A percentile compares a stretch with the other conserved stretches of the same genome.
These are phyloP conservation scores for Beverwykella pulmonaria DNA, from an alignment of 495 filamentous ascomycete species.

Conservation along the genomic window DNA sequence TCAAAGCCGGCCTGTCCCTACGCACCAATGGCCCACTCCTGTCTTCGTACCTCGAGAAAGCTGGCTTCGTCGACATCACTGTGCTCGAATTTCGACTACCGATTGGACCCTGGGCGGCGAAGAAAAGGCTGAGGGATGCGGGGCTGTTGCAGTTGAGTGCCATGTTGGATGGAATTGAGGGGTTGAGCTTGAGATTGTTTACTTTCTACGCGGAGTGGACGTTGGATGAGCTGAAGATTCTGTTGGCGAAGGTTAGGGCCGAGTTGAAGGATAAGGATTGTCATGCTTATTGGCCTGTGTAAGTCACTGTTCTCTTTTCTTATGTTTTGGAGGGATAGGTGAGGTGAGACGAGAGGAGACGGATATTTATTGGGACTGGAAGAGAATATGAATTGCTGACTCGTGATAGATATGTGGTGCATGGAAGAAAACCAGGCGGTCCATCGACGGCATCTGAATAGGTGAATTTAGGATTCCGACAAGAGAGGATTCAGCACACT, in stretches of 20 bases:
- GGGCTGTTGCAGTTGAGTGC: constrained; percentile 23
- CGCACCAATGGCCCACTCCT: constrained; percentile 2
- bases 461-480: background rate
- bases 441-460: background rate
- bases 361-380: background rate
- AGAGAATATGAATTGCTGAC: background rate
- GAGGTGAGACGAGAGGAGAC: background rate
- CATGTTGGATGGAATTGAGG: constrained; percentile 24
- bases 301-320: constrained; percentile 8
- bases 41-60: constrained; percentile 3
- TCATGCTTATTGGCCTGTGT: constrained; percentile 24
- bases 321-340: no score
- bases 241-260: constrained; percentile 14
- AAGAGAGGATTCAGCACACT: background rate
- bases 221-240: constrained; percentile 21
- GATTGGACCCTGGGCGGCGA: constrained; percentile 14
- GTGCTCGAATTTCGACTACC: constrained; percentile 11
- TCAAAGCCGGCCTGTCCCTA: constrained; percentile 10
- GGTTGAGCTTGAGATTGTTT: constrained; percentile 18
- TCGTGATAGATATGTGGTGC: background rate
- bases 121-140: constrained; percentile 13
- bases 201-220: constrained; percentile 12
- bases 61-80: constrained; percentile 19
- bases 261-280: constrained; percentile 18
- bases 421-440: background rate